phyloP scores from a whole-genome alignment of 371 early-diverging fungal species.

The Fennellomyces sp. region DNA sequence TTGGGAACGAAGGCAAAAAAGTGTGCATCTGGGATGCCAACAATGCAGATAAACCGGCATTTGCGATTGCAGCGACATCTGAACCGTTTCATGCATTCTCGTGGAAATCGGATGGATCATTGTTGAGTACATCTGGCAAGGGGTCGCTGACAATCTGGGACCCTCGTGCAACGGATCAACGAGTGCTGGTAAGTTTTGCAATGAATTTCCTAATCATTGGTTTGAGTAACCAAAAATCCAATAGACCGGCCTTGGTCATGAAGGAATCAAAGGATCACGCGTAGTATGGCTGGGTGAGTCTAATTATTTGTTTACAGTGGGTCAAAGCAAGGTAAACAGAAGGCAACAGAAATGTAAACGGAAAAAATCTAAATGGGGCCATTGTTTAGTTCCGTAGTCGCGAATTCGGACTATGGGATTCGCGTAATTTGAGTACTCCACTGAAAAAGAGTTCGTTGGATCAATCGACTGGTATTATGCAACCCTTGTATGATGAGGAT shows the following conservation, averaged over 20 bases:
- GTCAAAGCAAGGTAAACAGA: slow-evolving; percentile 58
- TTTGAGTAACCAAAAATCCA: background rate
- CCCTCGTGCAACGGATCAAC: slow-evolving; percentile 45
- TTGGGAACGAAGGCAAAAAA: slow-evolving; percentile 50
- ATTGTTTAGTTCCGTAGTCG: slow-evolving; percentile 56
- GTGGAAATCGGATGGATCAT: slow-evolving; percentile 67
- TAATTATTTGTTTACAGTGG: slow-evolving; percentile 65
- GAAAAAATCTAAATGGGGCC: too few species aligned
- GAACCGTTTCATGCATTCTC: slow-evolving; percentile 55
- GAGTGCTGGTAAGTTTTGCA: slow-evolving; percentile 18
- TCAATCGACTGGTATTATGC: slow-evolving; percentile 62
- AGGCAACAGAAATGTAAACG: too few species aligned
- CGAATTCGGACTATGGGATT: slow-evolving; percentile 77
- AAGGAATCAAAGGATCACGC: slow-evolving; percentile 69
- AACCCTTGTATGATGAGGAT: slow-evolving; percentile 80
- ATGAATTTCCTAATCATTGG: too few species aligned
- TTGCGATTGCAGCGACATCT: slow-evolving; percentile 8
- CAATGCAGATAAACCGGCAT: slow-evolving; percentile 21
- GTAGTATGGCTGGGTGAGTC: slow-evolving; percentile 70
- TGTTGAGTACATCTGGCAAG: slow-evolving; percentile 62
- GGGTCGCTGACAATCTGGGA: slow-evolving; percentile 63
- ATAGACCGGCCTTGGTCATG: slow-evolving; percentile 55
- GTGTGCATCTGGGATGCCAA: slow-evolving; percentile 74
- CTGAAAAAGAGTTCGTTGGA: slow-evolving; percentile 57
- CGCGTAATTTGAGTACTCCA: slow-evolving; percentile 58